Evolutionary conservation across 345 rosid genomes (phyloP).

Genomic region (Arabidopsis arenosa): DNA sequence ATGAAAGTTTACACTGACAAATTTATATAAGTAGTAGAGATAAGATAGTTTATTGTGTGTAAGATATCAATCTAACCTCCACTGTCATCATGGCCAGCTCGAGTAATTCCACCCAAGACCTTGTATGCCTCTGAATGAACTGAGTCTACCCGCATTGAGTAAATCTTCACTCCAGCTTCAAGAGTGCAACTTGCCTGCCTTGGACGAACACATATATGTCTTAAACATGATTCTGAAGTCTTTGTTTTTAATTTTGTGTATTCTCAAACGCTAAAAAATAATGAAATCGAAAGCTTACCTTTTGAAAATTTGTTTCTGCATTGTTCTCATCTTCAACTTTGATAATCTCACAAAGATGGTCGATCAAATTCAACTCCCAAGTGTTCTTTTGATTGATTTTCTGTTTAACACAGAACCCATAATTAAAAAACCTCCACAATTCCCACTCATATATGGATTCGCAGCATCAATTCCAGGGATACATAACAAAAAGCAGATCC

Average conservation of each 20-base stretch:
- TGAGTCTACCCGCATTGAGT: conserved; percentile 89
- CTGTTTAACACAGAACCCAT: conserved; percentile 46
- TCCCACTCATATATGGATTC: conserved; percentile 4
- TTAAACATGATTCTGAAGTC: background rate
- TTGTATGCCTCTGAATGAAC: conserved; percentile 94
- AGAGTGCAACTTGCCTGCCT: conserved; percentile 91
- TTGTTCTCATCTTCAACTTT: conserved; percentile 90
- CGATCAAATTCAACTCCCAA: conserved; percentile 85
- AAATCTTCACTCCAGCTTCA: conserved; percentile 97
- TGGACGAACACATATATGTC: background rate
- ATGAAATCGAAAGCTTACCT: conserved; percentile 52
- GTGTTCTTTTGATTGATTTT: conserved; percentile 94
- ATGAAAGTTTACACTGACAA: background rate
- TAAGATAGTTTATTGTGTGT: background rate
- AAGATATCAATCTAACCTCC: conserved; percentile 60
- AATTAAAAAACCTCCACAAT: background rate
- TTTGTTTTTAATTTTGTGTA: background rate
- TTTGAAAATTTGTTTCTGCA: conserved; percentile 88
- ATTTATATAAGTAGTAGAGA: conserved; percentile 9
- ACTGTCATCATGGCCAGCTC: conserved; percentile 75
- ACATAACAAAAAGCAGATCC: background rate
- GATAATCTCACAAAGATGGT: conserved; percentile 81
- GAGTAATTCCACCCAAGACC: conserved; percentile 91
- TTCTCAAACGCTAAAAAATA: background rate
- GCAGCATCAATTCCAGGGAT: background rate